Evolutionary conservation across 306 rosid species (phyloP).

Genomic region (Cucurbita pepo): DNA sequence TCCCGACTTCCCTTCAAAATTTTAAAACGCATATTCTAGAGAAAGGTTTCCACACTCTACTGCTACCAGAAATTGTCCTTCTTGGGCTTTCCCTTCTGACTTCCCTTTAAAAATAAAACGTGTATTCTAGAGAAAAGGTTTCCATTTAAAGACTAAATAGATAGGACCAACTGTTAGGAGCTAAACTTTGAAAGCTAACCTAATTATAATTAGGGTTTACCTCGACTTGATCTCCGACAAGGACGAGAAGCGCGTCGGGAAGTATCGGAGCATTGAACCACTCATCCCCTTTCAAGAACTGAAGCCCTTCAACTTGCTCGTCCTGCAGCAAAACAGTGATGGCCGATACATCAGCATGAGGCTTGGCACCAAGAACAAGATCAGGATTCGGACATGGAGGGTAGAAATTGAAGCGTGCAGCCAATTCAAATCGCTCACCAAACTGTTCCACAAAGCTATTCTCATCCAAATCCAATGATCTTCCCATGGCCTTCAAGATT

Average conservation of each 20-base stretch:
- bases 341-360: slow-evolving; percentile 58
- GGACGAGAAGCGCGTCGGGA: slow-evolving; percentile 44
- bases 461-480: slow-evolving; percentile 53
- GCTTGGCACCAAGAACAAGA: slow-evolving; percentile 44
- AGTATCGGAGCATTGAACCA: slow-evolving; percentile 60
- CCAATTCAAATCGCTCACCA: slow-evolving; percentile 25
- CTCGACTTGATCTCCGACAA: slow-evolving; percentile 77
- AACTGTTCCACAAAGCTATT: slow-evolving; percentile 31
- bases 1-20: too few species aligned
- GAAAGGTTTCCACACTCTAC: too few species aligned
- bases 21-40: too few species aligned
- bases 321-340: slow-evolving; percentile 61
- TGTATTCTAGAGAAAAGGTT: too few species aligned
- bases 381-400: slow-evolving; percentile 58
- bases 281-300: slow-evolving; percentile 40
- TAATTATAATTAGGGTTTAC: slow-evolving; percentile 10
- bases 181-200: too few species aligned
- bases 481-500: slow-evolving; percentile 58
- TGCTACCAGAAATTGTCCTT: too few species aligned
- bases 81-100: too few species aligned
- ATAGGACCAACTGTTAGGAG: too few species aligned
- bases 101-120: too few species aligned
- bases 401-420: slow-evolving; percentile 49
- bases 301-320: slow-evolving; percentile 59
- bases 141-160: too few species aligned